Conservation (phyloP, 768 basidiomycete genomes). For the Suillus spraguei region DNA sequence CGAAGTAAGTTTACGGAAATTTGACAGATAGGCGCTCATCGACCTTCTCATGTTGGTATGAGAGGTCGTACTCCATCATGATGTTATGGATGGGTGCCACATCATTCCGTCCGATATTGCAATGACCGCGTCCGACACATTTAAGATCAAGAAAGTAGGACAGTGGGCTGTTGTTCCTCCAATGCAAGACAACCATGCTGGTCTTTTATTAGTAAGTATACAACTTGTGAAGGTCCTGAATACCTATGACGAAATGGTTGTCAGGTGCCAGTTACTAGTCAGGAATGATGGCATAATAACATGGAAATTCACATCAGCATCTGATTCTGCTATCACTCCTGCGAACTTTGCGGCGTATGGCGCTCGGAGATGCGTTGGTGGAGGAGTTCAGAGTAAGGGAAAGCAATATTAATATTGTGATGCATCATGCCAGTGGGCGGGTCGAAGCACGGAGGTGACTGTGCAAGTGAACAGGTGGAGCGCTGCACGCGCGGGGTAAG, state of each 20-base stretch:
- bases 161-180: not conserved
- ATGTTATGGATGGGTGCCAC: not conserved
- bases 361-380: not conserved
- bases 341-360: not conserved
- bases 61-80: not conserved
- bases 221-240: not conserved
- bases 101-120: not conserved
- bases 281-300: constrained; percentile 2
- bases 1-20: not conserved
- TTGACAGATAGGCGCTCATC: constrained; percentile 1
- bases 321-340: not conserved
- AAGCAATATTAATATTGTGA: not conserved
- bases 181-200: not conserved
- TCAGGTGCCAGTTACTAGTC: constrained; percentile 1
- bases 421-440: not conserved
- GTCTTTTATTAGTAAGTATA: not conserved
- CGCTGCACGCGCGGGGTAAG: not conserved
- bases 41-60: not conserved
- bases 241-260: not conserved
- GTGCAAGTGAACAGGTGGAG: not conserved
- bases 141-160: not conserved
- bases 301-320: not conserved
- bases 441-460: not conserved
- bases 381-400: not conserved
- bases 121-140: not conserved